These are phyloP conservation scores for Candolleomyces aberdarensis DNA, from an alignment of 768 basidiomycete genomes.

Conservation along the genomic window DNA sequence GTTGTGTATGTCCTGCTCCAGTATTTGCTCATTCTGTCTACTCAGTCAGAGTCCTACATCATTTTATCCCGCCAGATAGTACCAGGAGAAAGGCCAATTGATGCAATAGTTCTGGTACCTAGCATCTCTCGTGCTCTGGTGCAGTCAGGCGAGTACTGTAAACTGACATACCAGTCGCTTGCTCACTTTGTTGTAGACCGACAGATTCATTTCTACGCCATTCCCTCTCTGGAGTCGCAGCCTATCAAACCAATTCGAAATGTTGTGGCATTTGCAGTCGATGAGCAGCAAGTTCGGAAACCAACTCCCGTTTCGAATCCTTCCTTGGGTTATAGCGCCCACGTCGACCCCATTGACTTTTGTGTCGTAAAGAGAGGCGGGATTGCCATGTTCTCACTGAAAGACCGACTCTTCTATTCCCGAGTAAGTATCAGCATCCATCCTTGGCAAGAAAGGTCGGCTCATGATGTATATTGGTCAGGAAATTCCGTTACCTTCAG, in stretches of 20 bases:
- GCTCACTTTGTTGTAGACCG: slow-evolving; percentile 37
- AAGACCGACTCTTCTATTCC: slow-evolving; percentile 58
- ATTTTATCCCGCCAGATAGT: slow-evolving; percentile 68
- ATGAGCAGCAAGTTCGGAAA: slow-evolving; percentile 66
- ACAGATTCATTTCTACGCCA: slow-evolving; percentile 72
- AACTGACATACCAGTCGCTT: not conserved
- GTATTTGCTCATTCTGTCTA: not conserved
- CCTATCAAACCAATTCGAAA: slow-evolving; percentile 80
- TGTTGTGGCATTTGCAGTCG: slow-evolving; percentile 77
- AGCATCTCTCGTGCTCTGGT: slow-evolving; percentile 73
- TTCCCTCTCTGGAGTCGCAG: slow-evolving; percentile 78
- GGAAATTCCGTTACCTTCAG: slow-evolving; percentile 64
- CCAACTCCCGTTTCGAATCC: slow-evolving; percentile 34
- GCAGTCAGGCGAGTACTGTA: slow-evolving; percentile 55
- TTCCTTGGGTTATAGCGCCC: slow-evolving; percentile 29
- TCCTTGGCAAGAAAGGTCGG: not conserved
- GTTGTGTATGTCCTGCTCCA: not conserved
- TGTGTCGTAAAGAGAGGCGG: slow-evolving; percentile 67
- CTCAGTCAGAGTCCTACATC: slow-evolving; percentile 52
- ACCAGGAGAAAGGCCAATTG: slow-evolving; percentile 67
- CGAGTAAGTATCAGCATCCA: slow-evolving; percentile 39
- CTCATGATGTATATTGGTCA: slow-evolving; percentile 20
- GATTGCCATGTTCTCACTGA: slow-evolving; percentile 63
- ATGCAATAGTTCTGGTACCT: slow-evolving; percentile 77
- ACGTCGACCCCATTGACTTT: slow-evolving; percentile 59